Base-by-base conservation (phyloP, 1,284 basidiomycete species). In the Naganishia sp. region DNA sequence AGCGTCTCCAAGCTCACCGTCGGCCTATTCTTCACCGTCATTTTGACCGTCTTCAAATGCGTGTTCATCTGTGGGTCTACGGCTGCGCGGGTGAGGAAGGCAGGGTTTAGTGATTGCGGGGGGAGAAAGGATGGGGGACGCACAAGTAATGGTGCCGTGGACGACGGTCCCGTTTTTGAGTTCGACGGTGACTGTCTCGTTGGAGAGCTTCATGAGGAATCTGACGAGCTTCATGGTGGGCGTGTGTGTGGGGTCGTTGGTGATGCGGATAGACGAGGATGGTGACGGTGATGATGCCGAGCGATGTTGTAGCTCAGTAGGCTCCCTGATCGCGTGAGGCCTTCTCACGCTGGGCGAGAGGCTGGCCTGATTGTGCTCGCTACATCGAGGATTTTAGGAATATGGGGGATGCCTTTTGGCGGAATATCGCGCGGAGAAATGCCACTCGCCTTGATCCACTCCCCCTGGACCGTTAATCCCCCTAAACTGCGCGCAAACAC, bases 181-280 rank as follows among this genome's bases (percentile, higher is more conserved):
- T 83, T 99, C 94, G 79, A 99, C 88, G 71, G 94, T 93, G 72
- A 98, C 94, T 73, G 94, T 95, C 86, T 99, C 95, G 80, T 98
- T 98, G 86, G 97, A 96, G 82, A 99, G 83, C 86, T 98, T 99
- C 95, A 98, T 98, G 85, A 97, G 86, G 82, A 97, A 95, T 80
- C 80, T 78, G 76, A 81, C 80, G 76, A 81, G 77, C 80, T 81
- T 81, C 80, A 81, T 81, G 66, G 54, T 79, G 77, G 70, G 39
- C 73, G 76, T 72, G 72, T 73, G 73, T 68, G 70, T 67, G 49
- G 15, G 53, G 2, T 13, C 10, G 13, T 2, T 13, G 36, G 36
- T 36, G 36, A 36, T 36, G 36, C 11, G 36, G 36, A 36, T 11
- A 11, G 36, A 6, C 36, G 36, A 36, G 6, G 36, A 39, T 13